These are phyloP conservation scores for Lachnellula suecica DNA, from an alignment of 2,329 filamentous ascomycete genomes.

Conservation along the genomic window DNA sequence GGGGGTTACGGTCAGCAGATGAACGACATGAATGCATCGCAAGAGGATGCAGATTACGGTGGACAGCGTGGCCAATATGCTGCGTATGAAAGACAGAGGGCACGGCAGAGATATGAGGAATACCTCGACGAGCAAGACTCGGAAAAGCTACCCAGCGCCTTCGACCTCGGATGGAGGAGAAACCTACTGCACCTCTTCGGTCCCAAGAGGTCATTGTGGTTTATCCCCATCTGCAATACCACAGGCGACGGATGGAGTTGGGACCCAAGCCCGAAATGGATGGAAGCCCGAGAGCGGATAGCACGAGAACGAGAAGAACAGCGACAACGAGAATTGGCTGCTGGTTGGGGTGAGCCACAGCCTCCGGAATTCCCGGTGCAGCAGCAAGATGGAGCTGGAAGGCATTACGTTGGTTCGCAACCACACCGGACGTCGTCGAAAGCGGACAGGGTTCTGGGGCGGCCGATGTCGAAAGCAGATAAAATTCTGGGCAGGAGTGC, in stretches of 20 bases:
- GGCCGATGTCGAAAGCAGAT: slow-evolving; percentile 33
- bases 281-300: slow-evolving; percentile 68
- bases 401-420: slow-evolving; percentile 29
- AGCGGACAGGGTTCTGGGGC: slow-evolving; percentile 34
- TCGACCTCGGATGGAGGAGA: slow-evolving; percentile 80
- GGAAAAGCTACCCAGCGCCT: slow-evolving; percentile 85
- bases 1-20: slow-evolving; percentile 67
- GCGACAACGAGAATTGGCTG: slow-evolving; percentile 60
- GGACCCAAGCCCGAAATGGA: slow-evolving; percentile 81
- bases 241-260: slow-evolving; percentile 92
- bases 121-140: slow-evolving; percentile 92
- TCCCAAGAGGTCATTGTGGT: slow-evolving; percentile 69
- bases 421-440: slow-evolving; percentile 29
- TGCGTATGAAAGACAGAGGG: slow-evolving; percentile 60
- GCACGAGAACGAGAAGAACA: slow-evolving; percentile 57
- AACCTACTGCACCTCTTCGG: slow-evolving; percentile 87
- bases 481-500: slow-evolving; percentile 33
- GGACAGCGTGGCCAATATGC: slow-evolving; percentile 37
- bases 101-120: slow-evolving; percentile 67
- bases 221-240: slow-evolving; percentile 78
- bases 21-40: slow-evolving; percentile 56
- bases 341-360: slow-evolving; percentile 60
- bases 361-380: slow-evolving; percentile 12
- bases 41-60: slow-evolving; percentile 10
- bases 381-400: slow-evolving; percentile 23